Conservation (phyloP, 164 flowering plant genomes). For the Magnolia officinalis region DNA sequence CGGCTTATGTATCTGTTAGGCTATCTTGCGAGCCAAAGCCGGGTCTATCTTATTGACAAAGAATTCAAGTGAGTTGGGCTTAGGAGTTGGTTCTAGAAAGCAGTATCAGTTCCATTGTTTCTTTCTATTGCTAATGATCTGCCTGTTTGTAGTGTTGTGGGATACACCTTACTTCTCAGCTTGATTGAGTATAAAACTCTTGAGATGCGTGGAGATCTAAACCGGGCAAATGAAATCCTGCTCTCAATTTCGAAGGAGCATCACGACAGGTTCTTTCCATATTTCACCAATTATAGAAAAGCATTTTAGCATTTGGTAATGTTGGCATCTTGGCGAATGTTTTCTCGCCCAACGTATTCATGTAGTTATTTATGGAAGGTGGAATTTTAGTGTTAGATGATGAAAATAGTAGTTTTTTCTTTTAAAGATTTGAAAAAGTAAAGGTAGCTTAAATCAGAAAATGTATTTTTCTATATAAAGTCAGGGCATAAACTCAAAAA, state of each 20-base stretch:
- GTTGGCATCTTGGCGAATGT: not conserved
- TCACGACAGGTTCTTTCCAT: conserved; percentile 67
- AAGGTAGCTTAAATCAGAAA: too few relatives aligned
- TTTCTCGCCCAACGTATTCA: not conserved
- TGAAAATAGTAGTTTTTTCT: too few relatives aligned
- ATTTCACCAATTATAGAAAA: not conserved
- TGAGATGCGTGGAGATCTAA: conserved; percentile 95
- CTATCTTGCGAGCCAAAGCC: conserved; percentile 93
- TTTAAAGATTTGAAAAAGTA: too few relatives aligned
- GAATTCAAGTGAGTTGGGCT: conserved; percentile 82
- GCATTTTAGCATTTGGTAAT: not conserved
- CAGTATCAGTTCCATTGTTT: not conserved
- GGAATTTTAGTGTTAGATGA: not conserved
- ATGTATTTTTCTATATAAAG: too few relatives aligned
- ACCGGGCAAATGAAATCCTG: conserved; percentile 74
- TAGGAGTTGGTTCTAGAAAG: not conserved
- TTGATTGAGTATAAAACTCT: conserved; percentile 98
- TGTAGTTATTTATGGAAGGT: not conserved
- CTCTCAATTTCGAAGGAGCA: conserved; percentile 93
- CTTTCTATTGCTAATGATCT: not conserved
- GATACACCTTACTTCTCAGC: conserved; percentile 89
- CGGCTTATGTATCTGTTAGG: conserved; percentile 98
- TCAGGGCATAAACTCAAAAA: too few relatives aligned
- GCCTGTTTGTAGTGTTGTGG: conserved; percentile 65
- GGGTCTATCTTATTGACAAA: conserved; percentile 95